Conservation (phyloP, 1,284 basidiomycete genomes). For the Inonotus obliquus region DNA sequence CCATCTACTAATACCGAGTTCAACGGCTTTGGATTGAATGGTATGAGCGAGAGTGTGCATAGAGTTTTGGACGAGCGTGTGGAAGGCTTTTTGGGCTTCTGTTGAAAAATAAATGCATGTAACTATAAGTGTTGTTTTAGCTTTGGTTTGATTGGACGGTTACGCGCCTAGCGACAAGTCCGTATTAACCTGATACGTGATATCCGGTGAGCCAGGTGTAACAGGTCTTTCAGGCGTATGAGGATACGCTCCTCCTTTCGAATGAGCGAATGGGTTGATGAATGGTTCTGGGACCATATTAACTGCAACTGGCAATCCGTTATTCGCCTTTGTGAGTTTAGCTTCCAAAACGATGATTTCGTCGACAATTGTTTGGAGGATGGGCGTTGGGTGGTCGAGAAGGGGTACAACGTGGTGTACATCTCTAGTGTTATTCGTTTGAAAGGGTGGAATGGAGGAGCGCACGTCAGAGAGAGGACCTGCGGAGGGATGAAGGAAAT, state of each 20-base stretch:
- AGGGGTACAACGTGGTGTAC: slow-evolving; percentile 4
- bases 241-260: slow-evolving; percentile 12
- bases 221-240: slow-evolving; percentile 2
- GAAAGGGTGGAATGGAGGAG: background rate
- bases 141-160: no score
- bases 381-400: slow-evolving; percentile 3
- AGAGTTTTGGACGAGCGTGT: background rate
- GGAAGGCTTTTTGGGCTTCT: background rate
- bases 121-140: no score
- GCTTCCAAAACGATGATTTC: slow-evolving; percentile 1
- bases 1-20: slow-evolving; percentile 4
- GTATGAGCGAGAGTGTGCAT: background rate
- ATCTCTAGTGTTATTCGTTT: background rate
- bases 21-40: slow-evolving; percentile 10
- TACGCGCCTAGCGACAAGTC: background rate
- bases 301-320: slow-evolving; percentile 4
- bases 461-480: background rate
- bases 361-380: slow-evolving; percentile 6
- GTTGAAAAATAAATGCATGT: background rate
- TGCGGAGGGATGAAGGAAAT: no score
- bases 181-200: background rate
- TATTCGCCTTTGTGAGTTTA: slow-evolving; percentile 1
- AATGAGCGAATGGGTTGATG: slow-evolving; percentile 8
- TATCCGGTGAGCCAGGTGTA: slow-evolving; percentile 3
- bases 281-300: slow-evolving; percentile 10